A percentile compares a stretch with the other conserved stretches of the same genome.
Conservation (phyloP, 306 rosid genomes). For the Rubus idaeus region DNA sequence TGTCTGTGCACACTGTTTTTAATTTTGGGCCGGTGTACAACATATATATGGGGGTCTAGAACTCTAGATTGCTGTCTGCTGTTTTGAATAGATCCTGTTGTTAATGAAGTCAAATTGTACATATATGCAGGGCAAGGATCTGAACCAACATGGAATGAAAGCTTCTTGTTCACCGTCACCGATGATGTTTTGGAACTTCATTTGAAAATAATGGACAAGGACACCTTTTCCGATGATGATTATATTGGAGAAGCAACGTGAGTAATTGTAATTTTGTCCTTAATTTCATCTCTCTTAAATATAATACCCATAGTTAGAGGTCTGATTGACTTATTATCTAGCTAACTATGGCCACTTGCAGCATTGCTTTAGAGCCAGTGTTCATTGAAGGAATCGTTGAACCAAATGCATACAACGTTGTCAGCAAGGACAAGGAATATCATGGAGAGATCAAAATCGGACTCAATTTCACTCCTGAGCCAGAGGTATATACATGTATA, state of each 20-base stretch:
- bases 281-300: too few relatives aligned
- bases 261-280: constrained; percentile 19
- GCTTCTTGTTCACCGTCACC: constrained; percentile 56
- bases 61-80: neutral
- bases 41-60: neutral
- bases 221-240: constrained; percentile 42
- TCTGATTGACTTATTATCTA: neutral
- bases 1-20: too few relatives aligned
- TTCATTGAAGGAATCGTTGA: constrained; percentile 53
- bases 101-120: too few relatives aligned
- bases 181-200: constrained; percentile 55
- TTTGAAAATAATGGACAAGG: constrained; percentile 70
- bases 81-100: too few relatives aligned
- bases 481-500: neutral
- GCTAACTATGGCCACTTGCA: constrained; percentile 11
- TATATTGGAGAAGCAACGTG: constrained; percentile 56
- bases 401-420: constrained; percentile 53
- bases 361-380: constrained; percentile 51
- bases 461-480: constrained; percentile 43
- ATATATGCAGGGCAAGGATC: constrained; percentile 51
- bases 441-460: constrained; percentile 57
- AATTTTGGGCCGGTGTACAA: too few relatives aligned
- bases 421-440: constrained; percentile 44
- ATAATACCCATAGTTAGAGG: too few relatives aligned
- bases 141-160: constrained; percentile 74